These are phyloP conservation scores for Coelastrella sp. DNA, from an alignment of 139 green algal species.

Conservation along the genomic window DNA sequence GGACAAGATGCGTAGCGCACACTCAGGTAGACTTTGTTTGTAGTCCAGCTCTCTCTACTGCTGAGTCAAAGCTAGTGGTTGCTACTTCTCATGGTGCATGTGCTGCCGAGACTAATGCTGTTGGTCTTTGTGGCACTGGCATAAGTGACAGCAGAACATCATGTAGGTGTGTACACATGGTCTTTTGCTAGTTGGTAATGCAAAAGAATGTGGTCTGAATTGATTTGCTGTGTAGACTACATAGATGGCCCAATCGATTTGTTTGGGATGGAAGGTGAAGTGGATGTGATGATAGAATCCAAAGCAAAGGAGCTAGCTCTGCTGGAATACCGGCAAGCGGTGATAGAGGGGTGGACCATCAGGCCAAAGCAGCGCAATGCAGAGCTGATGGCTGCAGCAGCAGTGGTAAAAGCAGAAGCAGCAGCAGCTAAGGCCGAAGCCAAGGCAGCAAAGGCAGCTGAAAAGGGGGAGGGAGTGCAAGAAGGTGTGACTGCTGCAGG, in stretches of 20 bases:
- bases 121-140: no score
- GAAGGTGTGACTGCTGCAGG: not conserved
- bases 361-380: slow-evolving; percentile 10
- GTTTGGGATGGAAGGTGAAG: slow-evolving; percentile 63
- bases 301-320: slow-evolving; percentile 80
- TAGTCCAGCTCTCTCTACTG: not conserved
- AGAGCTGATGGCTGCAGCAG: not conserved
- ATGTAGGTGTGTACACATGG: not conserved
- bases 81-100: not conserved
- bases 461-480: not conserved
- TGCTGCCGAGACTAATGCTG: not conserved
- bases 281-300: slow-evolving; percentile 76
- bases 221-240: slow-evolving; percentile 57
- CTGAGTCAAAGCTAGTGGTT: not conserved
- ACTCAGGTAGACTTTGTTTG: slow-evolving; percentile 48
- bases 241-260: slow-evolving; percentile 73
- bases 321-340: slow-evolving; percentile 65
- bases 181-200: not conserved
- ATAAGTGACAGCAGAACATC: no score
- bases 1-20: slow-evolving; percentile 47
- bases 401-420: not conserved
- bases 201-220: no score
- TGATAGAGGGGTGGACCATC: not conserved
- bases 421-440: not conserved
- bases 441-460: not conserved